Base-by-base conservation (phyloP, 192 early-diverging fungal genomes). In the Coemansia sp. region DNA sequence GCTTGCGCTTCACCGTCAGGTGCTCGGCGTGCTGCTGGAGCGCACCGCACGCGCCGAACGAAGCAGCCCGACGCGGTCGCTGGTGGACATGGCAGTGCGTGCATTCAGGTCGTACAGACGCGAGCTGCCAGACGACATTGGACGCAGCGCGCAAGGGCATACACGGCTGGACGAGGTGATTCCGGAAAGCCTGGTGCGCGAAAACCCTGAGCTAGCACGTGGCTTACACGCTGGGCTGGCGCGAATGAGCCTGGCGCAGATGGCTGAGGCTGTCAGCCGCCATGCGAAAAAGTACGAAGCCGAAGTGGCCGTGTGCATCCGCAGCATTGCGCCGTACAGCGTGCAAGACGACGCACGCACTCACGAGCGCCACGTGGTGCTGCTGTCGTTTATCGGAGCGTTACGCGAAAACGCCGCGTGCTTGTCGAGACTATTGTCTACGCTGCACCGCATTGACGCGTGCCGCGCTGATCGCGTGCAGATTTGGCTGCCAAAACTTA, bases 371-470 rank as follows among this genome's bases (percentile, higher is more conserved):
- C 49, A 75, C 33, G 57, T 69, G 4, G 50, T 69, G 1, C 24
- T 75, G 27, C 38, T 75, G 50, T 75, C 73, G 24, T 75, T 75
- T 52, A 68, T 75, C 12, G 73, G 73, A 0, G 58, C 62, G 7
- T 40, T 75, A 38, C 62, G 62, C 25, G 73, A 75, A 13, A 75
- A 75, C 58, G 62, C 73, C 0, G 55, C 66, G 6, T 57, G 62
- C 25, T 9, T 75, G 37, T 8, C 59, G 2, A 51, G 21, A n/a
- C 42, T 66, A 22, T 59, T 75, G 27, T 51, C 59, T 8, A 58
- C 61, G 1, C 24, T 75, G 45, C 55, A 69, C 14, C 23, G 43
- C 14, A 61, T 75, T 11, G 52, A 66, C 25, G 43, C 27, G 4
- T 51, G 39, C 23, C 51, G 73, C 2, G 66, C 59, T 1, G 52